These are phyloP conservation scores for Daphne laureola DNA, from an alignment of 441 rosid species.

Conservation along the genomic window DNA sequence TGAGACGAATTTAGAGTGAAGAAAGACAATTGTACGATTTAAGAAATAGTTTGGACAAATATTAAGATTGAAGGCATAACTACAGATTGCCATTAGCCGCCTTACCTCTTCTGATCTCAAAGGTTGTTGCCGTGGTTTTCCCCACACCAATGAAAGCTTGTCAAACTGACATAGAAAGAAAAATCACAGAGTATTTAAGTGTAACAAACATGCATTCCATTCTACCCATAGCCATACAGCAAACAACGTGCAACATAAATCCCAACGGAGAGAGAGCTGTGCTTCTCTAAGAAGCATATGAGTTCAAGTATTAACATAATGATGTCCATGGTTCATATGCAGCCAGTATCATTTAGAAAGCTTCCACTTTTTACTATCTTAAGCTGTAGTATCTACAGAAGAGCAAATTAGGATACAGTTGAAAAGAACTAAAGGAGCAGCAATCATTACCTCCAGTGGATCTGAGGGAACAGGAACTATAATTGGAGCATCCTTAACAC, in stretches of 20 bases:
- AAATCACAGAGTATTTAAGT: constrained; percentile 5
- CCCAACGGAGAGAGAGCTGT: too few relatives aligned
- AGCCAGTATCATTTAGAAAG: too few relatives aligned
- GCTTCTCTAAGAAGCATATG: too few relatives aligned
- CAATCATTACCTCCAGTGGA: constrained; percentile 69
- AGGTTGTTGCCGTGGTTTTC: constrained; percentile 83
- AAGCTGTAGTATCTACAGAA: too few relatives aligned
- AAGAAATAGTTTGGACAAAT: neutral
- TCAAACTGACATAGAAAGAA: constrained; percentile 56
- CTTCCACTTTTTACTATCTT: too few relatives aligned
- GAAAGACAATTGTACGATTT: too few relatives aligned
- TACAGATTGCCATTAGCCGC: constrained; percentile 5
- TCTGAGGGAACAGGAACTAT: constrained; percentile 57
- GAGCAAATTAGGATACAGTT: neutral
- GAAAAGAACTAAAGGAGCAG: constrained; percentile 7
- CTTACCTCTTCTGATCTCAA: constrained; percentile 71
- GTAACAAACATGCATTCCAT: neutral
- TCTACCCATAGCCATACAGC: too few relatives aligned
- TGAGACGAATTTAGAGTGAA: too few relatives aligned
- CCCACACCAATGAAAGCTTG: constrained; percentile 78
- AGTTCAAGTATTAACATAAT: too few relatives aligned
- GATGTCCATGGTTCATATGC: too few relatives aligned
- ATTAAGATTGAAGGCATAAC: constrained; percentile 3
- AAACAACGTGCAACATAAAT: too few relatives aligned
- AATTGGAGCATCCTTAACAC: constrained; percentile 33